These are phyloP conservation scores for Triglochin maritima DNA, from an alignment of 106 monocot genomes.

Conservation along the genomic window DNA sequence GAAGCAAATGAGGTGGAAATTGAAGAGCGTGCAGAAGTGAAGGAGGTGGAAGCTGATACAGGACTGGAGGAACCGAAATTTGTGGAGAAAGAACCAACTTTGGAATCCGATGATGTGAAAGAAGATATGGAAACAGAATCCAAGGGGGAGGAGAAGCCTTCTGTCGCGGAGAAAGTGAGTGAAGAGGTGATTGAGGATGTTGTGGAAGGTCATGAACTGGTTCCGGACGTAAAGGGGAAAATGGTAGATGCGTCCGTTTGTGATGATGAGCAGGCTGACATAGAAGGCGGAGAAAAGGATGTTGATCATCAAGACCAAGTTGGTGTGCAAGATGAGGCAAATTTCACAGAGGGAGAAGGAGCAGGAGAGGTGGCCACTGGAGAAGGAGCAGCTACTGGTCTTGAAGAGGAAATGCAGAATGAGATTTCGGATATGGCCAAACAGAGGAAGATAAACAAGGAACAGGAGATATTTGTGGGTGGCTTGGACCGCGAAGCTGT, in stretches of 20 bases:
- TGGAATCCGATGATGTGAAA: no score
- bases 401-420: conserved; percentile 36
- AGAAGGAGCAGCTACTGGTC: conserved; percentile 1
- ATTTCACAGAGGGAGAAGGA: conserved; percentile 6
- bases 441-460: conserved; percentile 54
- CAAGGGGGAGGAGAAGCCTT: neutral
- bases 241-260: neutral
- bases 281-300: conserved; percentile 1
- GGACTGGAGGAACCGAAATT: neutral
- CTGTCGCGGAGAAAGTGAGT: neutral
- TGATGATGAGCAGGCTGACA: conserved; percentile 2
- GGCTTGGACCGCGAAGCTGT: conserved; percentile 54
- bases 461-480: conserved; percentile 56
- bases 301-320: neutral
- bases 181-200: neutral
- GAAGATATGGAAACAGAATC: neutral
- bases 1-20: neutral
- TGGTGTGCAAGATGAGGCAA: conserved; percentile 8
- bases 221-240: neutral
- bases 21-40: neutral
- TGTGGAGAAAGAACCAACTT: no score
- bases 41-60: neutral
- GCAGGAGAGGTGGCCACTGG: conserved; percentile 15
- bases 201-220: neutral
- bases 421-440: conserved; percentile 60